Conservation (phyloP, 2,329 filamentous ascomycete species). For the Aspergillus aculeatus region DNA sequence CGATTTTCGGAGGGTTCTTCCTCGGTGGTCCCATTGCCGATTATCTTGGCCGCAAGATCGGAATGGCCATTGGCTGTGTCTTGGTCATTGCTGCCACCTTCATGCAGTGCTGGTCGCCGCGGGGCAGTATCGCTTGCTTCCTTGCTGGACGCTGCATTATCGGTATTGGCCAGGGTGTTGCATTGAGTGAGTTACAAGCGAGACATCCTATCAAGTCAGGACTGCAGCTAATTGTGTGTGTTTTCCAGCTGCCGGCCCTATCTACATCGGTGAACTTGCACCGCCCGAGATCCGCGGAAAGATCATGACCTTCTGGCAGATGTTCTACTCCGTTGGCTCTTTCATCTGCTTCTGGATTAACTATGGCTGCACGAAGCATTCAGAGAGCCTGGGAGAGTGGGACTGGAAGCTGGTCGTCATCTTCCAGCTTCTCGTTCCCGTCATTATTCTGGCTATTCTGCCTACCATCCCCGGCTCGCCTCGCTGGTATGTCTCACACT, state of each 20-base stretch:
- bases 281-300: slow-evolving; percentile 64
- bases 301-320: slow-evolving; percentile 70
- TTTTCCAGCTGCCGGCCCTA: slow-evolving; percentile 59
- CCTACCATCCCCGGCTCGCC: slow-evolving; percentile 68
- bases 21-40: slow-evolving; percentile 64
- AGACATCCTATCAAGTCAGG: background rate
- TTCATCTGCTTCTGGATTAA: slow-evolving; percentile 68
- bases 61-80: slow-evolving; percentile 64
- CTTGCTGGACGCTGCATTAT: slow-evolving; percentile 68
- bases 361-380: slow-evolving; percentile 60
- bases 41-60: slow-evolving; percentile 60
- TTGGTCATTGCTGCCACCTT: slow-evolving; percentile 67
- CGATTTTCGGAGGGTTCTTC: slow-evolving; percentile 69
- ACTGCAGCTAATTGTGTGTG: slow-evolving; percentile 1
- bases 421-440: slow-evolving; percentile 68
- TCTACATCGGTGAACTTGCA: slow-evolving; percentile 69
- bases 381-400: slow-evolving; percentile 62
- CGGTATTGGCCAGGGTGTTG: slow-evolving; percentile 68
- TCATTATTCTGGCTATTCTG: slow-evolving; percentile 60
- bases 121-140: slow-evolving; percentile 62
- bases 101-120: slow-evolving; percentile 65
- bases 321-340: slow-evolving; percentile 64
- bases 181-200: slow-evolving; percentile 50
- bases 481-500: slow-evolving; percentile 51
- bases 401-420: slow-evolving; percentile 72